Base-by-base conservation (phyloP, 805 yeast species). In the Jamesozyma spencerorum region DNA sequence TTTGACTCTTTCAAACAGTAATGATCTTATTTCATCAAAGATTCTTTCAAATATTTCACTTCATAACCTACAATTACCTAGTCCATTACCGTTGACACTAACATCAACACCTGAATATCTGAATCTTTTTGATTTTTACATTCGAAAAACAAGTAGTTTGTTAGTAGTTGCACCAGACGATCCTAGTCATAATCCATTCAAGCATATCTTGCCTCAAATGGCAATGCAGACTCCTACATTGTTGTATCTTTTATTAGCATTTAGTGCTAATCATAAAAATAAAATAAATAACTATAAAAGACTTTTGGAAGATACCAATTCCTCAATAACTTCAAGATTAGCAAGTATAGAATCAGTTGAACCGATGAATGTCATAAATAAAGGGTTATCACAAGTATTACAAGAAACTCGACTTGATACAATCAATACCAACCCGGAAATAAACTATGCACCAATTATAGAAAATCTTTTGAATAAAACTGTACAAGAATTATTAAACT, bases 111-210 rank as follows among this genome's bases (percentile, higher is more conserved):
- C 85, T 0, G 69, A 66, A 45, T 79, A 78, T 55, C 64, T 74
- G 37, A 78, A 76, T 40, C 64, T 78, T 17, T 76, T 82, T 60
- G 77, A 77, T 45, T 78, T 78, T 46, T 84, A 74, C 66, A 60
- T 76, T 7, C 66, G 75, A 38, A 72, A 74, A 12, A 81, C 85
- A 0, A 74, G 88, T 1, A 68, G 68, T 29, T 63, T 71, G 19
- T 65, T 82, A 15, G 84, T 79, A 5, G 87, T 88, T 0, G 78
- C 83, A 0, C 85, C 85, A 8, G 64, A 72, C 3, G 54, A 65
- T 6, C 51, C 70, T 2, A 79, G 78, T 50, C 75, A 73, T 13
- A 79, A 81, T 49, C 94, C 94, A 0, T 82, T 81, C 61, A 70
- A 71, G 44, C 70, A 70, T 11, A 63, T 80, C 6, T 58, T 84